These are phyloP conservation scores for Isatis tinctoria DNA, from an alignment of 345 rosid species.

Conservation along the genomic window DNA sequence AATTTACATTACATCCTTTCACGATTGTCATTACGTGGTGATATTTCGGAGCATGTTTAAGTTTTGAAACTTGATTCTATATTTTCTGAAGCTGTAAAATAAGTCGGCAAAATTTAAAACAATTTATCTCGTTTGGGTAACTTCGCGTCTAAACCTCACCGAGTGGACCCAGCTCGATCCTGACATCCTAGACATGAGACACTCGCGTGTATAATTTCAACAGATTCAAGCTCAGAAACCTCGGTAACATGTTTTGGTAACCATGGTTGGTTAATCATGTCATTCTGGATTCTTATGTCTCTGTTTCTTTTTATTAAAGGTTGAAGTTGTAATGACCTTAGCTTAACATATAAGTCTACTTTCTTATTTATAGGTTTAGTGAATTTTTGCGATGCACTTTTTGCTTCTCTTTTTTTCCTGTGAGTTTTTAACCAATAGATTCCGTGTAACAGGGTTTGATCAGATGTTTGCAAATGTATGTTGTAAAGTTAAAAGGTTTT, in stretches of 20 bases:
- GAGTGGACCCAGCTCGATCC: too few species aligned
- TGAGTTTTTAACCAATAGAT: conserved; percentile 10
- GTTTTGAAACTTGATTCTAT: not conserved
- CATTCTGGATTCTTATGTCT: not conserved
- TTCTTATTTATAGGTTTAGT: not conserved
- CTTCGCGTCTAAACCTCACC: too few species aligned
- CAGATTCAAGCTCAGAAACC: too few species aligned
- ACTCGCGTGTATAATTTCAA: too few species aligned
- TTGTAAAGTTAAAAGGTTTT: not conserved
- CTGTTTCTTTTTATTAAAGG: not conserved
- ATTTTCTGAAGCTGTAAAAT: not conserved
- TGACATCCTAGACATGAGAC: not conserved
- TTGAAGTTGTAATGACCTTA: not conserved
- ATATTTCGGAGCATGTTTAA: not conserved
- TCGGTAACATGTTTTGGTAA: too few species aligned
- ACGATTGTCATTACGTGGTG: not conserved
- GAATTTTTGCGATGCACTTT: conserved; percentile 18
- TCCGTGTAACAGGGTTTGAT: not conserved
- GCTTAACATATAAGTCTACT: not conserved
- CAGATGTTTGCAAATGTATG: not conserved
- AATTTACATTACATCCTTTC: not conserved
- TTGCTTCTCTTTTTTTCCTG: conserved; percentile 71
- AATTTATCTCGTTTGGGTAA: not conserved
- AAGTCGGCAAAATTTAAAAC: not conserved
- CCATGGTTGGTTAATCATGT: not conserved